These are phyloP conservation scores for Rhodotorula paludigena DNA, from an alignment of 768 basidiomycete species.

Conservation along the genomic window DNA sequence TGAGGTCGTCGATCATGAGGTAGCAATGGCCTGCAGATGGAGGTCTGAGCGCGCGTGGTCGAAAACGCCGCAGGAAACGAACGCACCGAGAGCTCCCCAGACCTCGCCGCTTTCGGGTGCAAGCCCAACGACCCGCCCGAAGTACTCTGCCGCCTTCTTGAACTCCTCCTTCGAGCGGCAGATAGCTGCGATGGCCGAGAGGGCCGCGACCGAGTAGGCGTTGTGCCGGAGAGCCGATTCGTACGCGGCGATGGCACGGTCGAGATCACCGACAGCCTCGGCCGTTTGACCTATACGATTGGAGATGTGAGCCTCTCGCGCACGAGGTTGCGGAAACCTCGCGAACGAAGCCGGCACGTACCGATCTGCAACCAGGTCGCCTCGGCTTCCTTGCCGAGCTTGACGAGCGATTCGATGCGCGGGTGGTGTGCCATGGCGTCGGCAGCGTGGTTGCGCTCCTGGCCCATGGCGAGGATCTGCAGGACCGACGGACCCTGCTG, in stretches of 20 bases:
- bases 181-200: constrained; percentile 91
- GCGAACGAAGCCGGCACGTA: not conserved
- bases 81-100: constrained; percentile 83
- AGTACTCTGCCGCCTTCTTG: constrained; percentile 94
- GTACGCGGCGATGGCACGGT: constrained; percentile 86
- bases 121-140: constrained; percentile 81
- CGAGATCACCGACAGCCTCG: constrained; percentile 90
- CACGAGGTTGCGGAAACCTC: too few relatives aligned
- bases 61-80: not conserved
- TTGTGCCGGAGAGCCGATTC: constrained; percentile 95
- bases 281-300: constrained; percentile 73
- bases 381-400: constrained; percentile 42
- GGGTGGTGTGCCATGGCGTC: constrained; percentile 38
- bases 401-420: constrained; percentile 36
- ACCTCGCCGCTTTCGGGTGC: constrained; percentile 97
- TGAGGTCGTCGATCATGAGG: constrained; percentile 97
- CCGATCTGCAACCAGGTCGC: constrained; percentile 42
- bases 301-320: not conserved
- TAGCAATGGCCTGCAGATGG: constrained; percentile 74
- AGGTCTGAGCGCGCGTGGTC: not conserved
- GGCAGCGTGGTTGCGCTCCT: constrained; percentile 38
- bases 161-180: constrained; percentile 97
- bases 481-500: constrained; percentile 36
- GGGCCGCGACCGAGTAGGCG: constrained; percentile 77
- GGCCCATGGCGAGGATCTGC: constrained; percentile 37